Evolutionary conservation across 176 grass and related monocot species (phyloP).

Genomic region (Carex littledalei): DNA sequence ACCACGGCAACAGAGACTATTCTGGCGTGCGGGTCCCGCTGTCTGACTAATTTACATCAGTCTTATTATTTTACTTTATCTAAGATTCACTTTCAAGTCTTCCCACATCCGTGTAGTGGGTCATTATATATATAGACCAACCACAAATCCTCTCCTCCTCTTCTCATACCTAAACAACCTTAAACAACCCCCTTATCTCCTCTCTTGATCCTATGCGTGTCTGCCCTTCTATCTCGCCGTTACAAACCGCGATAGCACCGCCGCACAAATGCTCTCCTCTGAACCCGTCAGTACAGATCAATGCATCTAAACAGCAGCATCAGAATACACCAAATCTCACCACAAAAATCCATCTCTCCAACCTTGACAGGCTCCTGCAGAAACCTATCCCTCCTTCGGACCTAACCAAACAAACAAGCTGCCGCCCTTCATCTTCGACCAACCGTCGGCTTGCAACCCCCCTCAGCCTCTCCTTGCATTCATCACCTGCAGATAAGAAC

Average conservation of each 20-base stretch:
- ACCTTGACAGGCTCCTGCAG: slow-evolving; percentile 56
- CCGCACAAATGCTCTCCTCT: slow-evolving; percentile 28
- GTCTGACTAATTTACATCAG: background rate
- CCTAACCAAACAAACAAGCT: background rate
- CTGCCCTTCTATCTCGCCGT: slow-evolving; percentile 6
- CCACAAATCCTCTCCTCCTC: background rate
- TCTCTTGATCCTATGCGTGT: background rate
- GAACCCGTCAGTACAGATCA: slow-evolving; percentile 26
- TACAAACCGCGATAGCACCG: slow-evolving; percentile 21
- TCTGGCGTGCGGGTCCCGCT: background rate
- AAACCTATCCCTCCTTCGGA: slow-evolving; percentile 26
- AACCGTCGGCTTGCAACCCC: slow-evolving; percentile 25
- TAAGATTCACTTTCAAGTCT: background rate
- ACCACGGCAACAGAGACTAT: background rate
- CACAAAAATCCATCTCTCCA: slow-evolving; percentile 59
- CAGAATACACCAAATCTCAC: slow-evolving; percentile 14
- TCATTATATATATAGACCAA: background rate
- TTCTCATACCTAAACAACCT: background rate
- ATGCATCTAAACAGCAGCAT: slow-evolving; percentile 22
- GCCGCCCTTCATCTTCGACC: background rate
- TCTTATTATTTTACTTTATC: background rate
- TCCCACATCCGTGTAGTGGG: too few relatives aligned
- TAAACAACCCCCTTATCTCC: background rate
- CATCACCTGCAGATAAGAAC: slow-evolving; percentile 23
- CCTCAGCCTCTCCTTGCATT: slow-evolving; percentile 42